These are phyloP conservation scores for Fusarium illudens DNA, from an alignment of 2,329 filamentous ascomycete genomes.

Conservation along the genomic window DNA sequence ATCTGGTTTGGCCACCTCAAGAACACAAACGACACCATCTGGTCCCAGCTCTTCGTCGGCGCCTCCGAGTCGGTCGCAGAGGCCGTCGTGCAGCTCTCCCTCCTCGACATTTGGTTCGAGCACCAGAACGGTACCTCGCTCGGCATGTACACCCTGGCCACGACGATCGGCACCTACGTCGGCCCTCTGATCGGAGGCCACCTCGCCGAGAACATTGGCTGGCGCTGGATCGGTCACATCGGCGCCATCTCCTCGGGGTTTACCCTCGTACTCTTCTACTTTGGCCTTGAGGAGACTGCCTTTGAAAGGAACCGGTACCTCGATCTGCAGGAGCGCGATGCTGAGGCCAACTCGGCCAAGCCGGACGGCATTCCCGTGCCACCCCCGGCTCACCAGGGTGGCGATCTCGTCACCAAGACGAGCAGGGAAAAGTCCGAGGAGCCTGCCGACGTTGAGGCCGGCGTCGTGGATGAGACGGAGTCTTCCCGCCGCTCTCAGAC, in stretches of 20 bases:
- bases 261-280: slow-evolving; percentile 58
- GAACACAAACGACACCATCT: slow-evolving; percentile 57
- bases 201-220: slow-evolving; percentile 58
- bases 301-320: slow-evolving; percentile 56
- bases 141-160: slow-evolving; percentile 64
- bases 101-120: slow-evolving; percentile 66
- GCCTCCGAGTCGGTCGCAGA: slow-evolving; percentile 65
- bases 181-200: slow-evolving; percentile 63
- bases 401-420: background rate
- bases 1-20: slow-evolving; percentile 62
- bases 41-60: slow-evolving; percentile 65
- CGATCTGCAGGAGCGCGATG: slow-evolving; percentile 23
- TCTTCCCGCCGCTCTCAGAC: slow-evolving; percentile 22
- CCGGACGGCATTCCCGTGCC: slow-evolving; percentile 25
- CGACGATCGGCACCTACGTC: slow-evolving; percentile 64
- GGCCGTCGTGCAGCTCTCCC: slow-evolving; percentile 64
- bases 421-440: slow-evolving; percentile 15
- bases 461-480: slow-evolving; percentile 15
- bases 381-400: background rate
- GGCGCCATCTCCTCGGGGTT: slow-evolving; percentile 58
- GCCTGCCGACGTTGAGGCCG: slow-evolving; percentile 19
- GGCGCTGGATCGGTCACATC: slow-evolving; percentile 64
- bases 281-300: slow-evolving; percentile 62
- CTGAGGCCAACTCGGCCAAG: slow-evolving; percentile 6
- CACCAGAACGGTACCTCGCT: slow-evolving; percentile 64